Base-by-base conservation (phyloP, 1,139 yeast species). In the Zygoascus sp. region DNA sequence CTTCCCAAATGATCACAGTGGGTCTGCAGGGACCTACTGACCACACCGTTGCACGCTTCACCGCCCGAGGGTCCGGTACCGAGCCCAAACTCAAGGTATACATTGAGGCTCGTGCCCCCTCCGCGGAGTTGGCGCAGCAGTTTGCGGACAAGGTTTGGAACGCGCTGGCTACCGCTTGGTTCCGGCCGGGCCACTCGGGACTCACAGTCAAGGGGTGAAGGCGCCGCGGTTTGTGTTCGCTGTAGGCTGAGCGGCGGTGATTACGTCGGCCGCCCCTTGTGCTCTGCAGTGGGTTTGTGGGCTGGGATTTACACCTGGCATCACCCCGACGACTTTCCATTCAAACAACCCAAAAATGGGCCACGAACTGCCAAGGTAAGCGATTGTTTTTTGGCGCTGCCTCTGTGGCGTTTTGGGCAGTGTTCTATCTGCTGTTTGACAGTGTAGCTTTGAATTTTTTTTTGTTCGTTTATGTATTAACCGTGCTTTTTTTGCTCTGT, bases 21-120 rank as follows among this genome's bases (percentile, higher is more conserved):
- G 65, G 67, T 34, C 58, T 66, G 11, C 58, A 58, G n/a, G 50
- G 48, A 16, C 44, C 56, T 15, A 51, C 44, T 3, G 20, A 21
- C 10, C 28, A 32, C 34, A 57, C 53, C 2, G 76, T 69, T 32
- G 53, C 55, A 17, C 69, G 96, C 37, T 83, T 90, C 62, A 90
- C 97, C 0, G 81, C 87, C 44, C 74, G 98, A 44, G 97, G 97
- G 0, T 87, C 96, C 3, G 98, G 98, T 8, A 92, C 98, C 0
- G 98, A 92, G 62, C 97, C 97, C 2, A 92, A 92, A 61, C 70
- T 92, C 52, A 92, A 92, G 64, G 87, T 90, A 1, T 92, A 92
- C 66, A 82, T 92, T 38, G 97, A 92, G 62, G 95, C 95, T 0
- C 67, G 66, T 35, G 75, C 86, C 0, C 50, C 54, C 0, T 56